Evolutionary conservation across 495 filamentous ascomycete species (phyloP).

Genomic region (Aspergillus avenaceus): DNA sequence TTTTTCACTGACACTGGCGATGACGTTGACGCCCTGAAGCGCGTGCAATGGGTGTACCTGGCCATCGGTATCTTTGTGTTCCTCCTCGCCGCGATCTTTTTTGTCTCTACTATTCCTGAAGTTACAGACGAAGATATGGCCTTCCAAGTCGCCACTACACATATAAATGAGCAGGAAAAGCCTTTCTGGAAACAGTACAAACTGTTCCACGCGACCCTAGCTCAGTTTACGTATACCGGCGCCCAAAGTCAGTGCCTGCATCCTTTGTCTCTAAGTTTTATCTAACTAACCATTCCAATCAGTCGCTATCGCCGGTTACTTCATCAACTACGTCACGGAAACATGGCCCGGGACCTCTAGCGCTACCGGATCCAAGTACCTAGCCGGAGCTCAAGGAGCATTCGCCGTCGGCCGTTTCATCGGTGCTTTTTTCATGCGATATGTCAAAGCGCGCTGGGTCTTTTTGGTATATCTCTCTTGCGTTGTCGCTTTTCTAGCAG

Average conservation of each 20-base stretch:
- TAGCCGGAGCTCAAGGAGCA: conserved; percentile 52
- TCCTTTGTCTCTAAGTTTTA: too few species aligned
- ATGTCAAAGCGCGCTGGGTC: conserved; percentile 46
- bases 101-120: conserved; percentile 47
- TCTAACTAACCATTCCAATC: background rate
- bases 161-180: conserved; percentile 38
- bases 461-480: conserved; percentile 40
- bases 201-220: conserved; percentile 59
- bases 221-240: conserved; percentile 73
- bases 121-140: conserved; percentile 56
- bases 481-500: conserved; percentile 38
- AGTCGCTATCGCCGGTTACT: conserved; percentile 65
- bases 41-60: conserved; percentile 74
- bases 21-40: conserved; percentile 43
- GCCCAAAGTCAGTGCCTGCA: conserved; percentile 53
- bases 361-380: conserved; percentile 46
- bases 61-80: conserved; percentile 70
- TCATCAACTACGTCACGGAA: conserved; percentile 54
- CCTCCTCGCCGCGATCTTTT: conserved; percentile 48
- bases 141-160: conserved; percentile 43
- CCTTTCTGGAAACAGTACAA: conserved; percentile 47
- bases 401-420: conserved; percentile 54
- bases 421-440: conserved; percentile 49
- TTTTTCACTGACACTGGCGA: conserved; percentile 57
- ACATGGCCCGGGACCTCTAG: conserved; percentile 31